Percentiles rank a stretch among this genome's conserved stretches.
These are phyloP conservation scores for Microstegium vimineum DNA, from an alignment of 176 grass and related monocot genomes.

Conservation along the genomic window DNA sequence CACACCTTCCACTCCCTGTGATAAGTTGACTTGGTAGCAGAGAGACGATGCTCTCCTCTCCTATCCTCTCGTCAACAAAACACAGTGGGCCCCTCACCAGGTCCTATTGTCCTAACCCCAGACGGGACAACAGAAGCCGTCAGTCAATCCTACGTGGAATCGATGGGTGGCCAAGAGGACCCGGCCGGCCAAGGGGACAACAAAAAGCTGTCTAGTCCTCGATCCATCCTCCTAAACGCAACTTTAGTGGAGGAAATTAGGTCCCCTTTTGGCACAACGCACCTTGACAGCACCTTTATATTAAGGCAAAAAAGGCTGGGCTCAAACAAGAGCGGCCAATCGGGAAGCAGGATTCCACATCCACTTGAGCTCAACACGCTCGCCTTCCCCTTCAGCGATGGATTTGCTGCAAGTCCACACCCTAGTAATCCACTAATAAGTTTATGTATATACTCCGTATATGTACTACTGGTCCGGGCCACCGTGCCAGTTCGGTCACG, in stretches of 20 bases:
- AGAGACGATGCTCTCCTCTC: neutral
- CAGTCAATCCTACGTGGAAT: constrained; percentile 33
- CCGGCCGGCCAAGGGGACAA: constrained; percentile 2
- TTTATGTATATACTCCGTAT: no score
- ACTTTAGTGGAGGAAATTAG: constrained; percentile 39
- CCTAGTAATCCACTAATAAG: neutral
- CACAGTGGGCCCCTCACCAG: neutral
- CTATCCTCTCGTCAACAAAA: neutral
- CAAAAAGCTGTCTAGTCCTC: neutral
- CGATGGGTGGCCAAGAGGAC: constrained; percentile 8
- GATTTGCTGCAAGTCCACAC: neutral
- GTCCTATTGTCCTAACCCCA: neutral
- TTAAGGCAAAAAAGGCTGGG: neutral
- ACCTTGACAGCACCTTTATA: neutral
- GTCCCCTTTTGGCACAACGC: constrained; percentile 30
- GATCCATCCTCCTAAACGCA: constrained; percentile 4
- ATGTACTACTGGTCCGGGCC: neutral
- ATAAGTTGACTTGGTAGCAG: constrained; percentile 33
- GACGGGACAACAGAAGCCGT: constrained; percentile 9
- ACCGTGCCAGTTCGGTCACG: neutral
- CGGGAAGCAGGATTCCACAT: constrained; percentile 15
- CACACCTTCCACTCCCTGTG: neutral
- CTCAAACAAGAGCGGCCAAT: neutral
- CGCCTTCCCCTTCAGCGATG: neutral
- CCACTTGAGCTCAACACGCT: neutral